These are phyloP conservation scores for Chrysanthemum seticuspe DNA, from an alignment of 129 eudicot species.

Conservation along the genomic window DNA sequence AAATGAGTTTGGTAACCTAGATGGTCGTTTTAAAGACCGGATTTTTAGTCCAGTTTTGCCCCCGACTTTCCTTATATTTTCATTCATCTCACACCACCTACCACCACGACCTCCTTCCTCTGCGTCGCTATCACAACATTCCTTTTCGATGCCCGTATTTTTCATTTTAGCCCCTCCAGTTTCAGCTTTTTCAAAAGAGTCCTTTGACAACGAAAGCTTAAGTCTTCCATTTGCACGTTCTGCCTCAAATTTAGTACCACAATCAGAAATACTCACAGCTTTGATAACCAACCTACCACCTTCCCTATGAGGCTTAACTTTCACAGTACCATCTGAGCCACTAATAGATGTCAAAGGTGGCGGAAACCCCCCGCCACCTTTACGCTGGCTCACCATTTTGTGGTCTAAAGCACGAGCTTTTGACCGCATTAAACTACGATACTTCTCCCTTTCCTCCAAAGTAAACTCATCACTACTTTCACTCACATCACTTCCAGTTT, in stretches of 20 bases:
- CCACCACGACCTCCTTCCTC: constrained; percentile 23
- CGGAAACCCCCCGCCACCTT: constrained; percentile 41
- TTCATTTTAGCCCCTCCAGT: constrained; percentile 24
- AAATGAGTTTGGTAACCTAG: neutral
- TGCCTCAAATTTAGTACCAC: constrained; percentile 45
- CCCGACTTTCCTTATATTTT: constrained; percentile 20
- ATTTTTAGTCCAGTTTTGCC: constrained; percentile 27
- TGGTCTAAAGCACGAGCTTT: constrained; percentile 29
- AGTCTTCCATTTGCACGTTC: constrained; percentile 75
- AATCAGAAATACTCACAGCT: constrained; percentile 50
- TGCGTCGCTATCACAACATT: constrained; percentile 21
- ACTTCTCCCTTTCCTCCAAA: constrained; percentile 34
- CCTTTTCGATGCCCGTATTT: constrained; percentile 22
- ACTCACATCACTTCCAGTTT: constrained; percentile 59
- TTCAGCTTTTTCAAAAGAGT: constrained; percentile 13
- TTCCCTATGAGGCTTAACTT: constrained; percentile 63
- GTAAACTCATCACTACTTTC: constrained; percentile 46
- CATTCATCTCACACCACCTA: constrained; percentile 33
- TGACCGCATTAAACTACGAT: constrained; percentile 14
- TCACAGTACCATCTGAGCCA: constrained; percentile 50
- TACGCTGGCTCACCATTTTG: constrained; percentile 24
- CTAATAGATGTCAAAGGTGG: constrained; percentile 79
- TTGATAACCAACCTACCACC: constrained; percentile 69
- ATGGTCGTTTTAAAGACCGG: neutral
- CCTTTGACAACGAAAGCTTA: constrained; percentile 45